These are phyloP conservation scores for Hypoxylon sp. DNA, from an alignment of 2,329 filamentous ascomycete genomes.

Conservation along the genomic window DNA sequence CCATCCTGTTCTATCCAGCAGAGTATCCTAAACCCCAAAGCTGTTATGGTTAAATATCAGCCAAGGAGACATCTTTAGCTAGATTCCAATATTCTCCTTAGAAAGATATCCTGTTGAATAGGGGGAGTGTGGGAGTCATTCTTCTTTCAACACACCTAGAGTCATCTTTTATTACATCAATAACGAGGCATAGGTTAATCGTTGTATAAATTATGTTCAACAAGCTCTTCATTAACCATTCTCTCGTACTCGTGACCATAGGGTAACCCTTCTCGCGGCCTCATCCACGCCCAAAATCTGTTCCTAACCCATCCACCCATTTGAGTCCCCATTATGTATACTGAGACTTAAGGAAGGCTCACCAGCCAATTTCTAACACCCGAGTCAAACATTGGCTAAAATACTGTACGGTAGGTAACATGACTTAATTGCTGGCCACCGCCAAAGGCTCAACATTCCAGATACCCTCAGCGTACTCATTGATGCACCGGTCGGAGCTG, in stretches of 20 bases:
- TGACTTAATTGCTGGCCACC: conserved; percentile 44
- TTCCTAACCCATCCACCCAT: neutral
- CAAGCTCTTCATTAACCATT: conserved; percentile 25
- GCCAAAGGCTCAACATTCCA: conserved; percentile 93
- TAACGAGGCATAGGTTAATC: neutral
- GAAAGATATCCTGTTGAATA: too few relatives aligned
- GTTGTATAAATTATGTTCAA: conserved; percentile 11
- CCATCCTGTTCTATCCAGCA: too few relatives aligned
- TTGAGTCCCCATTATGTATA: neutral
- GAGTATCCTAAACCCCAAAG: too few relatives aligned
- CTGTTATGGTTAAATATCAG: too few relatives aligned
- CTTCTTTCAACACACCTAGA: neutral
- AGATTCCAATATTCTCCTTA: too few relatives aligned
- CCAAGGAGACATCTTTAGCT: too few relatives aligned
- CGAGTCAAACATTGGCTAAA: neutral
- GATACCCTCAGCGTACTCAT: conserved; percentile 96
- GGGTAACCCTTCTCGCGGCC: neutral
- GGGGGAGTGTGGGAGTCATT: too few relatives aligned
- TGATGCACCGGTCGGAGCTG: conserved; percentile 92
- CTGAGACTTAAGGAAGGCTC: neutral
- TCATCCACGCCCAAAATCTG: neutral
- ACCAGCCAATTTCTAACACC: neutral
- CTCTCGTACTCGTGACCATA: conserved; percentile 3
- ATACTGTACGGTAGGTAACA: neutral
- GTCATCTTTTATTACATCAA: neutral